A percentile compares a stretch with the other conserved stretches of the same genome.
Conservation (phyloP, 2,329 filamentous ascomycete species). For the Helminthosporium solani region DNA sequence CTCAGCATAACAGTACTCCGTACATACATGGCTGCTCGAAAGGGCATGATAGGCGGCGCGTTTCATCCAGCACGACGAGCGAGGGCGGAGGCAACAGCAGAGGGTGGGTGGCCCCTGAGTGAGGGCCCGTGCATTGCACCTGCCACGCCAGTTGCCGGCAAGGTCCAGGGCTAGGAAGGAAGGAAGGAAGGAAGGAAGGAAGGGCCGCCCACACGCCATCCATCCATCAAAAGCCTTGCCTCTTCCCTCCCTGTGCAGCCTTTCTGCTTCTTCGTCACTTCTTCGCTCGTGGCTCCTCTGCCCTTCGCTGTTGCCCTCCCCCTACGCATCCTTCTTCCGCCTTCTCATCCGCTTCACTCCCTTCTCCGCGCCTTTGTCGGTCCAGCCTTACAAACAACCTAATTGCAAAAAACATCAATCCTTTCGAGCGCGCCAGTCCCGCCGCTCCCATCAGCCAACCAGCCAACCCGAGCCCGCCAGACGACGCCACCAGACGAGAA, state of each 20-base stretch:
- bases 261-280: slow-evolving; percentile 15
- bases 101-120: slow-evolving; percentile 9
- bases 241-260: slow-evolving; percentile 19
- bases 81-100: not conserved
- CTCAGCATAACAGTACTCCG: too few relatives aligned
- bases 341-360: slow-evolving; percentile 46
- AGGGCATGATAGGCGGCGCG: slow-evolving; percentile 11
- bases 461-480: slow-evolving; percentile 29
- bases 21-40: too few relatives aligned
- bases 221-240: slow-evolving; percentile 10
- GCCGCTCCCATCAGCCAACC: slow-evolving; percentile 33
- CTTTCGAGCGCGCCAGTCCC: slow-evolving; percentile 39
- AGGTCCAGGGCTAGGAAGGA: too few relatives aligned
- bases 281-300: slow-evolving; percentile 62
- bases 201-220: slow-evolving; percentile 6
- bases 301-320: slow-evolving; percentile 40
- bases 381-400: slow-evolving; percentile 35
- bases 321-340: not conserved
- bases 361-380: slow-evolving; percentile 49
- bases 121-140: slow-evolving; percentile 1
- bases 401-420: slow-evolving; percentile 7
- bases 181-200: too few relatives aligned
- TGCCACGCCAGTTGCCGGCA: not conserved
- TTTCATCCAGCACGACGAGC: slow-evolving; percentile 5
- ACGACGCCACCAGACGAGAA: slow-evolving; percentile 23